Evolutionary conservation across 345 rosid species (phyloP).

Genomic region (Acer saccharum): DNA sequence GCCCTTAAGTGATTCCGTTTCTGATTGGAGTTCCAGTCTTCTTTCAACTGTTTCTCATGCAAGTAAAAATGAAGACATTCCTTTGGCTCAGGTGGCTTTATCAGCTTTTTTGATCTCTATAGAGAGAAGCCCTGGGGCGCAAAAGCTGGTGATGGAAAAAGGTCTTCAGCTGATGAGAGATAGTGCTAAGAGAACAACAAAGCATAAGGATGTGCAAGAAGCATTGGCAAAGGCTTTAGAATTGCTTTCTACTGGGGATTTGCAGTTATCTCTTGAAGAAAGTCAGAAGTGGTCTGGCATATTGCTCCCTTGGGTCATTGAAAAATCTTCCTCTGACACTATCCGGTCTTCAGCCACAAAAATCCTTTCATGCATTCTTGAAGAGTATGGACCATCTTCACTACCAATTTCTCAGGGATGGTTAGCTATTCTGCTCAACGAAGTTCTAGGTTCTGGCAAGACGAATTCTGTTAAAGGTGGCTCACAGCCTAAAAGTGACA

Average conservation of each 20-base stretch:
- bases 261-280: conserved; percentile 80
- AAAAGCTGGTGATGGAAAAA: conserved; percentile 67
- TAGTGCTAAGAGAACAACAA: conserved; percentile 62
- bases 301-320: conserved; percentile 80
- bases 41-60: conserved; percentile 83
- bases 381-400: conserved; percentile 72
- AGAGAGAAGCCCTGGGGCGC: conserved; percentile 74
- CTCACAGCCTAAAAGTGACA: conserved; percentile 55
- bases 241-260: conserved; percentile 61
- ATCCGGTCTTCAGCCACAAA: conserved; percentile 70
- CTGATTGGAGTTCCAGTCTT: conserved; percentile 92
- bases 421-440: conserved; percentile 75
- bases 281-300: conserved; percentile 92
- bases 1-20: conserved; percentile 79
- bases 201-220: conserved; percentile 79
- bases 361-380: conserved; percentile 82
- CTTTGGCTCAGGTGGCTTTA: conserved; percentile 79
- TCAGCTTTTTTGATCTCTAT: conserved; percentile 85
- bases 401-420: conserved; percentile 93
- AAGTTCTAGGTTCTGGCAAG: conserved; percentile 59
- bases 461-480: conserved; percentile 55
- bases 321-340: conserved; percentile 57
- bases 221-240: conserved; percentile 85
- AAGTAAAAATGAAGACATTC: conserved; percentile 75
- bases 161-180: conserved; percentile 91